These are phyloP conservation scores for Malus sieversii DNA, from an alignment of 306 rosid genomes.

Conservation along the genomic window DNA sequence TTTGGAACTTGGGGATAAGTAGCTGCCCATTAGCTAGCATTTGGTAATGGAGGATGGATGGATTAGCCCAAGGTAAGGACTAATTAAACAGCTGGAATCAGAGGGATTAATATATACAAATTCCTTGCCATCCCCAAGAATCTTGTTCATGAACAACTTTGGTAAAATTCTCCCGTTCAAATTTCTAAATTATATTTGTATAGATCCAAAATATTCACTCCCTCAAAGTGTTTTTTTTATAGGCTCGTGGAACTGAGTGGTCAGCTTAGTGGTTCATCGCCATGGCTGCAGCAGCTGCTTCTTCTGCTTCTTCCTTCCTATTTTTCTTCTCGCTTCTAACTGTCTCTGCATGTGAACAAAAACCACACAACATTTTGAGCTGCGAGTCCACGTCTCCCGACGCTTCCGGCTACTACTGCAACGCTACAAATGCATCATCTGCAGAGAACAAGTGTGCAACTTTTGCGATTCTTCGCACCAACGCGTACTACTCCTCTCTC, in stretches of 20 bases:
- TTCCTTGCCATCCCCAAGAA: conserved; percentile 50
- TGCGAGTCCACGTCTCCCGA: conserved; percentile 40
- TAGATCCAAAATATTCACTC: conserved; percentile 56
- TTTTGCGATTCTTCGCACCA: conserved; percentile 56
- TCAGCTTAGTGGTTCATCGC: conserved; percentile 12
- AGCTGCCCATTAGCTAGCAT: too few species aligned
- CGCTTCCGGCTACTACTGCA: conserved; percentile 50
- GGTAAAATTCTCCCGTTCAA: conserved; percentile 20
- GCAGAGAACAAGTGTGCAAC: conserved; percentile 44
- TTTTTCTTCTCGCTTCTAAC: conserved; percentile 28
- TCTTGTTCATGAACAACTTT: conserved; percentile 29
- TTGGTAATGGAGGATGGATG: neutral
- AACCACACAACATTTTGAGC: conserved; percentile 34
- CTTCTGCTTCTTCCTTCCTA: conserved; percentile 33
- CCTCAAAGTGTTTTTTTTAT: conserved; percentile 22
- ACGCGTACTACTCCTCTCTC: conserved; percentile 60
- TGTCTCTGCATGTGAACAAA: conserved; percentile 36
- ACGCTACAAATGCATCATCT: conserved; percentile 12
- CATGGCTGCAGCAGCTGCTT: conserved; percentile 33
- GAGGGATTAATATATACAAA: conserved; percentile 16
- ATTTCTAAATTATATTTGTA: conserved; percentile 26
- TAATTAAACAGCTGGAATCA: conserved; percentile 26
- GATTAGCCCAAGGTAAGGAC: neutral
- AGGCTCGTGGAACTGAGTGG: conserved; percentile 31
- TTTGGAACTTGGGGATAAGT: neutral